phyloP scores from a whole-genome alignment of 306 rosid species.

The Dryas octopetala region DNA sequence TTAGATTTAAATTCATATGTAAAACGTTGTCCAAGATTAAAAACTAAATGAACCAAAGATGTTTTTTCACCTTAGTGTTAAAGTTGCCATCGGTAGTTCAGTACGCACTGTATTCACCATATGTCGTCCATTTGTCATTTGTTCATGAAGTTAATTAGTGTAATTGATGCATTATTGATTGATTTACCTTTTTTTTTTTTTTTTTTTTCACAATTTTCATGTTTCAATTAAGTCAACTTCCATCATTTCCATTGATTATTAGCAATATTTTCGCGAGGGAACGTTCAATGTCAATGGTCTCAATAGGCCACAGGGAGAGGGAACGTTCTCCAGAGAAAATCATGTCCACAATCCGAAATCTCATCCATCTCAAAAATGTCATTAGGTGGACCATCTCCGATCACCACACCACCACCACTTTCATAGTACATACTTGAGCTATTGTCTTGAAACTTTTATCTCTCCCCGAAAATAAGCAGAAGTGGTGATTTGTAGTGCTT shows the following conservation, averaged over 20 bases:
- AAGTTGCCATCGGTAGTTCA: neutral
- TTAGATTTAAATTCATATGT: too few relatives aligned
- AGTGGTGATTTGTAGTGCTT: slow-evolving; percentile 66
- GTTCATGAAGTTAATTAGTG: neutral
- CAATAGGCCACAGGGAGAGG: slow-evolving; percentile 66
- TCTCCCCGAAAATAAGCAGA: slow-evolving; percentile 71
- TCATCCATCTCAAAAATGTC: slow-evolving; percentile 53
- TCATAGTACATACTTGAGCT: slow-evolving; percentile 50
- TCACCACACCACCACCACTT: slow-evolving; percentile 29
- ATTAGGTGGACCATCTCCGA: slow-evolving; percentile 19
- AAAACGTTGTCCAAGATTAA: too few relatives aligned
- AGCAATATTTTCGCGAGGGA: too few relatives aligned
- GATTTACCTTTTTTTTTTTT: too few relatives aligned
- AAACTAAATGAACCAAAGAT: neutral
- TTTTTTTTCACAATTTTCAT: too few relatives aligned
- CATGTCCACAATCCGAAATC: slow-evolving; percentile 78
- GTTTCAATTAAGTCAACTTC: too few relatives aligned
- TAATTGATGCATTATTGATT: neutral
- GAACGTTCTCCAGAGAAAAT: slow-evolving; percentile 71
- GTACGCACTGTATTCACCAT: too few relatives aligned
- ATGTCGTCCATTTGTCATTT: neutral
- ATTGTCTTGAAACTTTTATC: slow-evolving; percentile 76
- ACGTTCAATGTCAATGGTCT: too few relatives aligned
- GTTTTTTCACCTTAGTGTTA: neutral
- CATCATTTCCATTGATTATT: too few relatives aligned